Evolutionary conservation across 2,329 filamentous ascomycete genomes (phyloP), one percentile per base, ranked within the genome.

Genomic region (Fonsecaea nubica): DNA sequence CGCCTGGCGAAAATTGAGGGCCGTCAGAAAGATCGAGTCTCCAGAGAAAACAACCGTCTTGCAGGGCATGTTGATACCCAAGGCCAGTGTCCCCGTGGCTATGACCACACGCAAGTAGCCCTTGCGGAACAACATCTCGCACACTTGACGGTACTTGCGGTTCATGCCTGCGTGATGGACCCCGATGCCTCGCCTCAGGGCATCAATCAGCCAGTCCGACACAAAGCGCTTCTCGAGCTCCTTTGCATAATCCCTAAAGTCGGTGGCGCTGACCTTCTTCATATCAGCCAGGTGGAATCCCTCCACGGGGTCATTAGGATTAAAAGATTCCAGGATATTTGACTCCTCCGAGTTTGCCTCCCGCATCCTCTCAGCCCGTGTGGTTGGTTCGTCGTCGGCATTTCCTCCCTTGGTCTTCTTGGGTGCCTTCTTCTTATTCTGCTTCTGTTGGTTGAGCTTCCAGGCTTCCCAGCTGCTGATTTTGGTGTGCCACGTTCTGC

Each of bases 91-190:
- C 8, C 45, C 45, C 4, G 45, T 50, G 45, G 45, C 45, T 50
- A 50, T 50, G 18, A 50, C 45, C 4, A 50, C 45, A 18, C 45
- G 45, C 18, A 50, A 50, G 9, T 50, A 50, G 8, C 45, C 45
- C 15, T 50, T 50, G 45, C 45, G 45, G 45, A 50, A 50, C 21
- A 50, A 30, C 9, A 50, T 50, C 45, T 50, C 45, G 21, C 45
- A 50, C 45, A 50, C 45, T 50, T 50, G 45, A 30, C 45, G 45
- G 12, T 50, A 50, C 25, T 50, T 50, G 45, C 45, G 45, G 45
- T 50, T 50, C 45, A 50, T 50, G 18, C 45, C 45, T 25, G 45
- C 45, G 45, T 50, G 45, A 5, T 50, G 45, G 18, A 50, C 45
- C 25, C 45, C 45, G 45, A 50, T 25, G 21, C 45, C 45, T 50